Base-by-base conservation (phyloP, 2,329 filamentous ascomycete genomes). In the Zymoseptoria passerinii region DNA sequence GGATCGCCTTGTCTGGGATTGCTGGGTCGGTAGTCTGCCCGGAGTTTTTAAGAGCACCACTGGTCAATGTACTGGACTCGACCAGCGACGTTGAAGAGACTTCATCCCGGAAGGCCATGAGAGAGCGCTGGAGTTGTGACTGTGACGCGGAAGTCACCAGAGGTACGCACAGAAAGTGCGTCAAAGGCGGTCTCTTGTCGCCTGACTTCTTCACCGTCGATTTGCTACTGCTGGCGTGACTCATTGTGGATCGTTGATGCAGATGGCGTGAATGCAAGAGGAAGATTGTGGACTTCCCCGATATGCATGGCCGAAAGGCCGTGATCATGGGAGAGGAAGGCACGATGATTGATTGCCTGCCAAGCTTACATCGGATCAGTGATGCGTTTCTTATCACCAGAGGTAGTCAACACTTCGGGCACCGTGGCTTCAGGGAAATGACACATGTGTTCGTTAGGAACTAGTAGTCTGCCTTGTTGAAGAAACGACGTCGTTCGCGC, bases 131-230 rank as follows among this genome's bases (percentile, higher is more conserved):
- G 1, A 96, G 79, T 68, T 91, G 85, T 0, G 82, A 78, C 13
- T 83, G 78, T 1, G 86, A 88, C 7, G 73, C 54, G 0, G 76
- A 57, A 2, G 82, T 89, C 53, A 87, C 78, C 6, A 96, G 81
- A 1, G 91, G 87, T 54, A 92, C 77, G 72, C 85, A 89, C 52
- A 92, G 77, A 69, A 92, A 92, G 73, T 92, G 89, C 3, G 88
- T 92, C 23, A 85, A 78, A 9, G 74, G 73, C 8, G 77, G 73
- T 59, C 74, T 77, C 59, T 73, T 76, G n/a, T 7, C 35, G 3
- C 35, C 35, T 44, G 35, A 16, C 35, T 44, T 44, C 35, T 44
- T 44, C 13, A 3, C n/a, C n/a, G 35, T 16, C 13, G 35, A 44
- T 44, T 16, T n/a, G 16, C 35, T 23, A 16, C 35, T 44, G 35